Evolutionary conservation across 2,329 filamentous ascomycete genomes (phyloP).

Genomic region (Coniochaeta sp.): DNA sequence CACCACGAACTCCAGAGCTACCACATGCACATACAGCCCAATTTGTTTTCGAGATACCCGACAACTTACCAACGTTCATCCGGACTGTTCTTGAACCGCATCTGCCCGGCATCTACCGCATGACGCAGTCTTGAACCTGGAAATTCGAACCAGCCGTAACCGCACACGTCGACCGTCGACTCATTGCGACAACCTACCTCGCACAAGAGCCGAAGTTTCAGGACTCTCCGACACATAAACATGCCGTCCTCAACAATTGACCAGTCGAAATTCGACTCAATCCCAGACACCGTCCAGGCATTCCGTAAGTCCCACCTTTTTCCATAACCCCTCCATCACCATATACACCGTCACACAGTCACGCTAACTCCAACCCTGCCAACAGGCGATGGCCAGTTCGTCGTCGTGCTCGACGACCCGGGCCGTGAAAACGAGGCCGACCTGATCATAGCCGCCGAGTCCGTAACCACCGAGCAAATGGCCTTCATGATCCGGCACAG

Average conservation of each 20-base stretch:
- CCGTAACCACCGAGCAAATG: slow-evolving; percentile 83
- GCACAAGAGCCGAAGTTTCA: not conserved
- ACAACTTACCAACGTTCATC: not conserved
- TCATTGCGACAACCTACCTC: not conserved
- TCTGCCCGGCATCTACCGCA: not conserved
- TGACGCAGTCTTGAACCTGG: slow-evolving; percentile 1
- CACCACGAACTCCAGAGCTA: not conserved
- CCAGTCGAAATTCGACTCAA: slow-evolving; percentile 51
- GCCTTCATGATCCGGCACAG: slow-evolving; percentile 92
- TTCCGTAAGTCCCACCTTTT: slow-evolving; percentile 43
- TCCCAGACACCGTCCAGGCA: slow-evolving; percentile 55
- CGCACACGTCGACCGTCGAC: not conserved
- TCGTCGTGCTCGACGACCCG: slow-evolving; percentile 89
- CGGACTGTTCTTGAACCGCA: not conserved
- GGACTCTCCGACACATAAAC: slow-evolving; percentile 6
- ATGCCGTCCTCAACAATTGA: slow-evolving; percentile 47
- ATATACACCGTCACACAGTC: not conserved
- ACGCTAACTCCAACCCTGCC: slow-evolving; percentile 8
- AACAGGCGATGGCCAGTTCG: slow-evolving; percentile 75
- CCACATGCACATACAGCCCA: too few species aligned
- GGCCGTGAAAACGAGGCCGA: slow-evolving; percentile 97
- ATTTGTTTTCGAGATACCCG: not conserved
- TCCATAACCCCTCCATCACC: slow-evolving; percentile 3
- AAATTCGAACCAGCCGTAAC: not conserved
- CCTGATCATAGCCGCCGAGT: slow-evolving; percentile 85